Evolutionary conservation across 345 rosid genomes (phyloP), one percentile per base, ranked within the genome.

Genomic region (Populus ilicifolia): DNA sequence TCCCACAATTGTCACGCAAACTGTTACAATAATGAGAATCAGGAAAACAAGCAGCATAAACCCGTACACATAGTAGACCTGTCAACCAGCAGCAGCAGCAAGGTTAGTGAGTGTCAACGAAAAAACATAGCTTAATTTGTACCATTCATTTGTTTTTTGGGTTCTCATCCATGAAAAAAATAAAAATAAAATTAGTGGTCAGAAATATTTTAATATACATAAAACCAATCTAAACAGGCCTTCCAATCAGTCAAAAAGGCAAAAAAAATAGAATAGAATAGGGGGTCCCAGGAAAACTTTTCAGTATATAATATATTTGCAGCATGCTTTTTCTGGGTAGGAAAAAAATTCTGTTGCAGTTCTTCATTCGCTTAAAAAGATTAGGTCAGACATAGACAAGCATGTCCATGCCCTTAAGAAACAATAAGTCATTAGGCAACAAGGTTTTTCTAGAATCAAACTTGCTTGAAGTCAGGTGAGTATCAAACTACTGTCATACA

Each of bases 51-150:
- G 88, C 14, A 94, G 82, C 98, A 94, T 94, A 78, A 94, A 94
- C 62, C 98, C 98, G 61, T 92, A 94, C 6, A 94, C 97, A 70
- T 94, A 94, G 91, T 94, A 94, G 43, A 94, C 97, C 98, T 94
- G 93, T 78, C 33, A 18, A 61, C 33, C 52, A 78, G 75, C 27
- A 79, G 3, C 20, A 68, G 69, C n/a, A 38, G 38, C 48, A 68
- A 46, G 41, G 50, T 76, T 39, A 69, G 61, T 13, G 3, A 61
- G 61, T 10, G 38, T 72, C 74, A 56, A 16, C n/a, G 23, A 14
- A 59, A 27, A 59, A n/a, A 56, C 29, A 56, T 56, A 21, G 63
- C 29, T n/a, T 56, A n/a, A n/a, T 23, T 25, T n/a, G 63, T 56
- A 56, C 9, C 23, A 56, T 56, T 23, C 63, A 56, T n/a, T 56